Evolutionary conservation across 805 yeast genomes (phyloP), one percentile per base, ranked within the genome.

Genomic region (Dipodascopsis tothii): DNA sequence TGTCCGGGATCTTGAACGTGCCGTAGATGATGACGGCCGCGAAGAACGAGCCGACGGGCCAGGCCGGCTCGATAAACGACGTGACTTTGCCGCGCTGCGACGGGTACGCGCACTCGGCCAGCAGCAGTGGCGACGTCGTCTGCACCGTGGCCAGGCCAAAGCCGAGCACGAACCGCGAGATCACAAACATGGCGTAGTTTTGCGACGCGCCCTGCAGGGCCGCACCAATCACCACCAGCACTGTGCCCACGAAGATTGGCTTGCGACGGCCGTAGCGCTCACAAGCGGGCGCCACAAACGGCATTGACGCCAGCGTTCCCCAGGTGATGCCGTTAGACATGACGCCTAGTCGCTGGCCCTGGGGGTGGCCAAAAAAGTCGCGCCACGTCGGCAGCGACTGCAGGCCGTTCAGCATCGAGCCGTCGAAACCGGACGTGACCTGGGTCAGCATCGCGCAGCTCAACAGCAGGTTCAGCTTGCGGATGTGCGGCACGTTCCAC

Each of bases 11-110:
- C 42, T 50, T 50, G 48, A 60, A 59, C 9, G 74, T 68, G 46
- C 75, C 77, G 50, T 63, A 73, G 2, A 75, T 65, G 40, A 70
- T 67, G 71, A 73, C 69, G 22, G 74, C 73, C 3, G 77, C 73
- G 40, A 73, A 57, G 43, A 71, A 56, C 19, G 76, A 75, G 41
- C 77, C 78, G 35, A 72, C 35, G 1, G 38, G 42, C 42, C 44
- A 45, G 2, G 37, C 39, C 9, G 42, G 36, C 27, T 41, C 39
- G n/a, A n/a, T n/a, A n/a, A n/a, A 27, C 32, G 32, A 11, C 11
- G 48, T 44, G 28, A 44, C 28, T 16, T 20, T 22, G 5, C 45
- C 42, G 3, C 45, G 37, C 28, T 45, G 45, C 5, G 40, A 7
- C 6, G 48, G 48, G 25, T 37, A 40, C 2, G 48, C 38, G 33